Percentiles rank a stretch among this genome's conserved stretches.
phyloP scores from a whole-genome alignment of 1,284 basidiomycete genomes.

The Filobasidium uniguttulatum region DNA sequence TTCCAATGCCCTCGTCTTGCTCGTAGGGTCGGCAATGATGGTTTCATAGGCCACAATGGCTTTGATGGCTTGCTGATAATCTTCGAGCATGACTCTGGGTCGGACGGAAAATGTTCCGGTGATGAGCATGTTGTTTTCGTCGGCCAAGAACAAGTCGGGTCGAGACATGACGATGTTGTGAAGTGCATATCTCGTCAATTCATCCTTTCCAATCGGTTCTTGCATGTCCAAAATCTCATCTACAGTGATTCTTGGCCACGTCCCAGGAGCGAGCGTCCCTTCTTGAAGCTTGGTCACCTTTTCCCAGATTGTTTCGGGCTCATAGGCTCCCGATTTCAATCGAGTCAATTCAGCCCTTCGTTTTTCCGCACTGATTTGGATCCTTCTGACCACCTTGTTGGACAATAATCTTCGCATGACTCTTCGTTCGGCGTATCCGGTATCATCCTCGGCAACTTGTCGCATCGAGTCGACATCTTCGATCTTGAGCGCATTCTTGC shows the following conservation, averaged over 20 bases:
- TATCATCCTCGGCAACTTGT: background rate
- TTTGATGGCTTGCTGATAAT: conserved; percentile 44
- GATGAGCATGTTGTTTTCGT: conserved; percentile 45
- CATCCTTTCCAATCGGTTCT: conserved; percentile 7
- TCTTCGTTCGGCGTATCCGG: conserved; percentile 15
- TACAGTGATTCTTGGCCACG: conserved; percentile 19
- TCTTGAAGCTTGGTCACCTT: conserved; percentile 15
- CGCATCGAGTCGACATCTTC: conserved; percentile 9
- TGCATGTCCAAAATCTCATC: conserved; percentile 23
- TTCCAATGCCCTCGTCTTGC: background rate
- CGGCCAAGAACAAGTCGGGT: conserved; percentile 51
- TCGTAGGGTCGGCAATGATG: conserved; percentile 41
- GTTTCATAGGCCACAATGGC: conserved; percentile 40
- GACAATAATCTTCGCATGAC: conserved; percentile 24
- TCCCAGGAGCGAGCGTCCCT: conserved; percentile 3
- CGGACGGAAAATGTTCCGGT: conserved; percentile 56
- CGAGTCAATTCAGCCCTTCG: conserved; percentile 20
- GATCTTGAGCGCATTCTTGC: background rate
- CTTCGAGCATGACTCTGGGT: conserved; percentile 48
- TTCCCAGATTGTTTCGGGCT: conserved; percentile 20
- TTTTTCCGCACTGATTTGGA: conserved; percentile 28
- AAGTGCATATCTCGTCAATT: conserved; percentile 20
- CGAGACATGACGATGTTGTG: conserved; percentile 46
- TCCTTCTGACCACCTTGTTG: conserved; percentile 23
- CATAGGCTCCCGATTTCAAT: conserved; percentile 21